Conservation (phyloP, 2,329 filamentous ascomycete genomes). For the Pyrenochaeta sp. region DNA sequence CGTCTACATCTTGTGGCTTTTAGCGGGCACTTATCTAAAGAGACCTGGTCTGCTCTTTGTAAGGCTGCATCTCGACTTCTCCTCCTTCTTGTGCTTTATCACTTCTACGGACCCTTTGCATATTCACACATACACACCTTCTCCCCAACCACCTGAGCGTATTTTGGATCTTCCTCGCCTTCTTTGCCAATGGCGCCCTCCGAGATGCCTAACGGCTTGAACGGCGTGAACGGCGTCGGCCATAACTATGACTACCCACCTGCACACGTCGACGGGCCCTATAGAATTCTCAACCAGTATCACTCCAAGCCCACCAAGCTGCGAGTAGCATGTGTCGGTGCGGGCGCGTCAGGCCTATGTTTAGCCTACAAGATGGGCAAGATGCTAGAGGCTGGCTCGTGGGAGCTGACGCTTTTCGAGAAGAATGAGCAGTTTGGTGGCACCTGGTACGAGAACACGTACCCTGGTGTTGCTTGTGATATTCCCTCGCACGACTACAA, state of each 20-base stretch:
- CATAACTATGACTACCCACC: conserved; percentile 41
- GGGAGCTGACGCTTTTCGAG: conserved; percentile 41
- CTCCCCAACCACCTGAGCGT: not conserved
- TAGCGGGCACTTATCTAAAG: conserved; percentile 4
- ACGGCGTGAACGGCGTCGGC: conserved; percentile 38
- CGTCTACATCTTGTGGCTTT: not conserved
- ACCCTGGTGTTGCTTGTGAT: conserved; percentile 46
- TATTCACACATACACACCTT: not conserved
- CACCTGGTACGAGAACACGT: conserved; percentile 47
- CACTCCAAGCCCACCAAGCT: conserved; percentile 44
- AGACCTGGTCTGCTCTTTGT: conserved; percentile 1
- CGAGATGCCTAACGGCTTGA: conserved; percentile 36
- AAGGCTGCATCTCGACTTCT: not conserved
- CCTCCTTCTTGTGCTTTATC: not conserved
- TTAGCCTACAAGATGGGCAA: conserved; percentile 46
- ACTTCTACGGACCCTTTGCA: not conserved
- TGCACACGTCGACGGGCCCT: conserved; percentile 38
- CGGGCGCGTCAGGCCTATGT: conserved; percentile 42
- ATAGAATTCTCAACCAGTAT: conserved; percentile 43
- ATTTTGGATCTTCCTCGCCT: not conserved
- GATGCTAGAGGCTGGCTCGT: conserved; percentile 39
- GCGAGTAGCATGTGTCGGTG: conserved; percentile 40
- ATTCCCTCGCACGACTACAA: conserved; percentile 65
- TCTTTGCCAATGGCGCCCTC: conserved; percentile 37
- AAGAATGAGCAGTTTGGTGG: conserved; percentile 43